phyloP scores from a whole-genome alignment of 306 rosid genomes.

The Ziziphus jujuba region DNA sequence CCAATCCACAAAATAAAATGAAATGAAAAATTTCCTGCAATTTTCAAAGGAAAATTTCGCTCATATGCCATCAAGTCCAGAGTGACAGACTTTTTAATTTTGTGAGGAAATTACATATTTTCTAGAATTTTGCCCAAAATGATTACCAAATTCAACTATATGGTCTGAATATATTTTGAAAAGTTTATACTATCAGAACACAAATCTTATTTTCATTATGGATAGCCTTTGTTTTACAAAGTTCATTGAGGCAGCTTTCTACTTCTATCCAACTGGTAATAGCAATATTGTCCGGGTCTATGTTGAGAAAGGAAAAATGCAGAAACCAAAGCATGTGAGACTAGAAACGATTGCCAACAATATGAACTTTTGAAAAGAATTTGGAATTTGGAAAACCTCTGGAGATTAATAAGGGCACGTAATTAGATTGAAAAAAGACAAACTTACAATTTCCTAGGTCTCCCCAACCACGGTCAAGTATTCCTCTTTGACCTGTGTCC shows the following conservation, averaged over 20 bases:
- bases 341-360: not conserved
- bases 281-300: not conserved
- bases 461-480: conserved; percentile 95
- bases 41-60: no score
- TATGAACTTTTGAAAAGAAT: not conserved
- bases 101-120: no score
- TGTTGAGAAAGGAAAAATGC: not conserved
- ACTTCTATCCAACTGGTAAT: not conserved
- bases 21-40: no score
- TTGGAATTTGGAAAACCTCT: conserved; percentile 1
- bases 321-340: not conserved
- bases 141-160: no score
- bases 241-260: not conserved
- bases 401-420: not conserved
- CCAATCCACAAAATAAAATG: no score
- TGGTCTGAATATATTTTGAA: no score
- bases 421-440: not conserved
- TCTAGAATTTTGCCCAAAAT: no score
- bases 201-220: no score
- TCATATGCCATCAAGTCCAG: no score
- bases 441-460: conserved; percentile 79
- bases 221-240: no score
- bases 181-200: no score
- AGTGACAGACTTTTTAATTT: no score
- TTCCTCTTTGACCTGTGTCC: conserved; percentile 82